Evolutionary conservation across 1,139 yeast species (phyloP), one percentile per base, ranked within the genome.

Genomic region (Martiniozyma asiatica): DNA sequence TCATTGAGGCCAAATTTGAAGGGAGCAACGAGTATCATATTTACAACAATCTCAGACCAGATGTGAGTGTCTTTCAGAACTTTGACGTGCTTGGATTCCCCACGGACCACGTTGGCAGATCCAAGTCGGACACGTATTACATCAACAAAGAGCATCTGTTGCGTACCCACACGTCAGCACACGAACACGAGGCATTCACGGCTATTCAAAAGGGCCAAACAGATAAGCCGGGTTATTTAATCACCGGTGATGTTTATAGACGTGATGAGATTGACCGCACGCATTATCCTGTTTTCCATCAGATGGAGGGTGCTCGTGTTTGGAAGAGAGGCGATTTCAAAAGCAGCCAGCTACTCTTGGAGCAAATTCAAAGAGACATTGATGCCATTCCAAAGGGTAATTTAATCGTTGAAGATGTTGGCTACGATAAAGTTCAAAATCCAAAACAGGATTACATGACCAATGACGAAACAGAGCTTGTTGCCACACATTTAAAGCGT

Each of bases 241-340:
- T 92, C 35, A 70, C 94, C 10, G 98, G 98, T 1, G 98, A 92
- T 53, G 98, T 89, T 6, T 89, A 87, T 51, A 68, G 99, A 45
- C 69, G 94, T 45, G 99, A 89, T 53, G 95, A 89, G 47, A 81
- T 89, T 37, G 99, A 89, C 53, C 66, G 85, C 42, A 85, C 97
- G 0, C 99, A 89, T 53, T 89, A 89, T 50, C 97, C 98, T 3
- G 97, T 82, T 1, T 92, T 89, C 57, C 97, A 89, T 50, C 99
- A 89, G 55, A 73, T 89, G 84, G 99, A 89, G 56, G 98, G 98
- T 29, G 96, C 95, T 1, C 62, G 93, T 37, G 56, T 78, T 6
- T 92, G 97, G 97, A 61, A 71, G 8, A 60, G 76, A 29, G 53
- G 58, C 22, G 53, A 52, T 4, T 38, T 30, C 22, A 34, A 33